Evolutionary conservation across 179 eudicot genomes (phyloP), one percentile per base, ranked within the genome.

Genomic region (Beta macrorhiza): DNA sequence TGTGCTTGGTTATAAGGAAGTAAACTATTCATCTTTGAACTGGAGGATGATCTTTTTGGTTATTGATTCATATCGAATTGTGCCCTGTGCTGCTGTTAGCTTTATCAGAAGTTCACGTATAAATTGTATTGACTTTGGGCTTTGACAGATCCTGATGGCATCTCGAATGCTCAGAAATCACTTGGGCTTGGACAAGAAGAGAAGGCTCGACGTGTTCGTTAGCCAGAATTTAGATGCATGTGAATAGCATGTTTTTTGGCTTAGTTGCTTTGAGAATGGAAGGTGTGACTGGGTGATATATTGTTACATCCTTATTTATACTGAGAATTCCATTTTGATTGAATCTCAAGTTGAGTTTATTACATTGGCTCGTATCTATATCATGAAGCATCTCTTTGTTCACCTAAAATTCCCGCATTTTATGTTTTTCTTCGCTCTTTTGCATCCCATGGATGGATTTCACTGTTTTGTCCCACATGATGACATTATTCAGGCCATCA

Each of bases 161-260:
- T 95, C 51, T 87, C 98, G 45, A 89, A 90, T 89, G 99, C 99
- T 74, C 98, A 95, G 75, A 95, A 86, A 81, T 89, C 98, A 22
- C 91, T 95, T 80, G 99, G 99, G 77, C 85, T 95, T 47, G 99
- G 99, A 72, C 93, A 87, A 84, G 97, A 95, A 89, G 95, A 93
- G 85, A 92, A 85, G 89, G 93, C 74, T 44, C 96, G 95, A 13
- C 89, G 84, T 76, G 97, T 90, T 67, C 92, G 97, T 79, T 93
- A 84, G 80, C 67, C 29, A 25, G 51, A 57, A 74, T 42, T 45
- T n/a, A n/a, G 32, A 32, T 67, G 52, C 42, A 37, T 22, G 37
- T 61, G 25, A 52, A 25, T 14, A 78, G 17, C 65, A 17, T 67
- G 73, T 74, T 20, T 52, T 11, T 14, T 58, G 58, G 47, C 69